Percentiles rank a stretch among this genome's conserved stretches.
These are phyloP conservation scores for Ormosia emarginata DNA, from an alignment of 306 rosid genomes.

Conservation along the genomic window DNA sequence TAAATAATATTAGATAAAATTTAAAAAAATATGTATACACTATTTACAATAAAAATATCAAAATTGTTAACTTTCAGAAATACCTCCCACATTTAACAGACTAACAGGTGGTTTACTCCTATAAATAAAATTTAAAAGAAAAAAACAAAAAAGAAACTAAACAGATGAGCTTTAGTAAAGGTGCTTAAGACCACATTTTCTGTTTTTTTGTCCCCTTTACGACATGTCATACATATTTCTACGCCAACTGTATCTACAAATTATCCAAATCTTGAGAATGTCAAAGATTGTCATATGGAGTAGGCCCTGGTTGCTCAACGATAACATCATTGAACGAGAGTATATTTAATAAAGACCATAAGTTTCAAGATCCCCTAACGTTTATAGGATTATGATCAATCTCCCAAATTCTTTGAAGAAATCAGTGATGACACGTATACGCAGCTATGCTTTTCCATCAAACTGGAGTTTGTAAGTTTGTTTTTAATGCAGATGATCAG, in stretches of 20 bases:
- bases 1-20: no score
- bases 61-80: neutral
- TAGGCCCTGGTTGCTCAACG: neutral
- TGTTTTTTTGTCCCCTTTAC: neutral
- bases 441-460: neutral
- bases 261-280: neutral
- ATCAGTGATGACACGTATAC: neutral
- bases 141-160: neutral
- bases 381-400: conserved; percentile 1
- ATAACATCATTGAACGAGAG: neutral
- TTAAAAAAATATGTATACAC: no score
- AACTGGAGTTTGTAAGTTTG: neutral
- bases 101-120: neutral
- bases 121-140: neutral
- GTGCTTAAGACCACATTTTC: neutral
- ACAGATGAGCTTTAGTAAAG: neutral
- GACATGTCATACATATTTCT: neutral
- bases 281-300: neutral
- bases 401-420: neutral
- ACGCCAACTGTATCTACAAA: neutral
- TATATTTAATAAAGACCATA: neutral
- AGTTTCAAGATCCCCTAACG: neutral
- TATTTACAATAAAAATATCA: no score
- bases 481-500: neutral
- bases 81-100: neutral